Conservation (phyloP, 2,329 filamentous ascomycete species). For the Calonectria fujianensis region DNA sequence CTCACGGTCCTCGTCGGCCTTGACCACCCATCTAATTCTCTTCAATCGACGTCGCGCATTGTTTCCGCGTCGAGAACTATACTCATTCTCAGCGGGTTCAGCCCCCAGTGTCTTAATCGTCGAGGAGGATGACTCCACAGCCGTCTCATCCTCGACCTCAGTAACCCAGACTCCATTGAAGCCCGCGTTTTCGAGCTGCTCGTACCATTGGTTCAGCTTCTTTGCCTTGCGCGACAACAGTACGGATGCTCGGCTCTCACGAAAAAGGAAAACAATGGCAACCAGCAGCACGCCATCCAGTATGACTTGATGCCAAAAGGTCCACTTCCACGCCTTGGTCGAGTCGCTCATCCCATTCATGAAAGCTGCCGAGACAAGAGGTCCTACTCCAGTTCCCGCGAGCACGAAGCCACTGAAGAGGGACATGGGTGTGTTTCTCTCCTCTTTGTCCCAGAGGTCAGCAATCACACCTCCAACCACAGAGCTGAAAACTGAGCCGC, state of each 20-base stretch:
- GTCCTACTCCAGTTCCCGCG: slow-evolving; percentile 86
- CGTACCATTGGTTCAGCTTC: slow-evolving; percentile 86
- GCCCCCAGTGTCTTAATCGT: slow-evolving; percentile 46
- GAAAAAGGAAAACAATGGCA: slow-evolving; percentile 81
- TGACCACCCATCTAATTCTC: slow-evolving; percentile 87
- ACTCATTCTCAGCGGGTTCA: slow-evolving; percentile 35
- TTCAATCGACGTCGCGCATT: slow-evolving; percentile 41
- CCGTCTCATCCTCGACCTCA: slow-evolving; percentile 34
- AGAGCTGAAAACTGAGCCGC: slow-evolving; percentile 86
- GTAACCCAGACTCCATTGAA: slow-evolving; percentile 68
- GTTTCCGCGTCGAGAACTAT: slow-evolving; percentile 16
- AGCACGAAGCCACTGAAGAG: slow-evolving; percentile 88
- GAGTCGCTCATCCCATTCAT: slow-evolving; percentile 73
- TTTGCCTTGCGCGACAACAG: slow-evolving; percentile 85
- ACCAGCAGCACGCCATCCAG: slow-evolving; percentile 75
- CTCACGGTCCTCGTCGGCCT: slow-evolving; percentile 84
- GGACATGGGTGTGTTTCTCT: slow-evolving; percentile 92
- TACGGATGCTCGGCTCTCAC: slow-evolving; percentile 88
- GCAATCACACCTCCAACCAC: slow-evolving; percentile 95
- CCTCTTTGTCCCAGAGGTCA: slow-evolving; percentile 86
- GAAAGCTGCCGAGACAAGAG: slow-evolving; percentile 82
- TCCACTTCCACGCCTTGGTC: slow-evolving; percentile 83
- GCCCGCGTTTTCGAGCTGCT: slow-evolving; percentile 80
- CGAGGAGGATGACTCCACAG: slow-evolving; percentile 48
- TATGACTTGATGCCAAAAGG: slow-evolving; percentile 91